These are phyloP conservation scores for Malus hybrid DNA, from an alignment of 331 rosid genomes.

Conservation along the genomic window DNA sequence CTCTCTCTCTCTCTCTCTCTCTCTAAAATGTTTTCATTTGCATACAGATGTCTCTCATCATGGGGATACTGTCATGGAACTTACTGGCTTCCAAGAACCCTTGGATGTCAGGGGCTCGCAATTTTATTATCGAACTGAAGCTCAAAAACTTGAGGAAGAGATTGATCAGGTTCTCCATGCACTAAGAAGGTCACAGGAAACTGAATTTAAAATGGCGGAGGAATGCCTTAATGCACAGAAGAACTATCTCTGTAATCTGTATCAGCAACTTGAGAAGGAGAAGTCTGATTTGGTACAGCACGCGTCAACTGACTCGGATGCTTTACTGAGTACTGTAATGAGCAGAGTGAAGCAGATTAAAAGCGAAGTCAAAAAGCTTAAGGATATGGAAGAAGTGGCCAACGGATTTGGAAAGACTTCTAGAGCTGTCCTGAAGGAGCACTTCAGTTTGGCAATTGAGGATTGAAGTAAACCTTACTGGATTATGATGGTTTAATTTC, in stretches of 20 bases:
- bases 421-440: slow-evolving; percentile 35
- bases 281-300: slow-evolving; percentile 33
- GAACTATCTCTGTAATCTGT: slow-evolving; percentile 39
- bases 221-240: slow-evolving; percentile 50
- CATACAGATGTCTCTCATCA: slow-evolving; percentile 28
- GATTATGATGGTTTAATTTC: background rate
- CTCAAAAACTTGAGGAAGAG: slow-evolving; percentile 43
- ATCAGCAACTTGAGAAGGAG: slow-evolving; percentile 53
- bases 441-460: slow-evolving; percentile 36
- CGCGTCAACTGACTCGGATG: slow-evolving; percentile 25
- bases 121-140: slow-evolving; percentile 22
- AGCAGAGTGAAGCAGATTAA: slow-evolving; percentile 62
- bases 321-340: slow-evolving; percentile 25
- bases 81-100: slow-evolving; percentile 10
- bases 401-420: slow-evolving; percentile 54
- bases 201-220: slow-evolving; percentile 51
- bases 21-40: background rate
- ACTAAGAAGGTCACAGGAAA: slow-evolving; percentile 61
- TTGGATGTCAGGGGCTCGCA: slow-evolving; percentile 11
- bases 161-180: slow-evolving; percentile 40
- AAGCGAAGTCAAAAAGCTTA: slow-evolving; percentile 34
- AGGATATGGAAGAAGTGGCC: slow-evolving; percentile 50
- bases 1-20: slow-evolving; percentile 8
- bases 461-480: slow-evolving; percentile 7
- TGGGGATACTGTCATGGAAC: slow-evolving; percentile 23